Base-by-base conservation (phyloP, 2,329 filamentous ascomycete species). In the Rosellinia necatrix region DNA sequence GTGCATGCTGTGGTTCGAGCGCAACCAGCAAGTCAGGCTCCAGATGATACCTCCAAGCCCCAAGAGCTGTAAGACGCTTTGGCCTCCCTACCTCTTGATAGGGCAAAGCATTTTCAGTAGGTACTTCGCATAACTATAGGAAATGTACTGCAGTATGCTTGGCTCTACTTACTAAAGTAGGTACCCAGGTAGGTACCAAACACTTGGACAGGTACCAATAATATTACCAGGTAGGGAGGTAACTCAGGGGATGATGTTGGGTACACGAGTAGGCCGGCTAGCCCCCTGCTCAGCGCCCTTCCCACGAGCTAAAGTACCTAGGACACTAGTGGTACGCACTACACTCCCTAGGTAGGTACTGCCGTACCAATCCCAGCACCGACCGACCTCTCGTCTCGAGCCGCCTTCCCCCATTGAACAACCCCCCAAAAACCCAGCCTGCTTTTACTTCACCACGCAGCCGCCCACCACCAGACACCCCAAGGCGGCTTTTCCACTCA, bases 371-470 rank as follows among this genome's bases (percentile, higher is more conserved):
- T n/a, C n/a, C n/a, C n/a, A n/a, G n/a, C n/a, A n/a, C n/a, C n/a
- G n/a, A n/a, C n/a, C n/a, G n/a, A n/a, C 35, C 50, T 30, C 46
- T 32, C 46, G 32, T 12, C 34, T 30, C n/a, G 32, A 46, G 25
- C 19, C 41, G 46, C 50, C 44, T 22, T 17, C 56, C 49, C 49
- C 53, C 38, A 38, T 53, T 53, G 40, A 40, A n/a, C n/a, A 43
- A 19, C 42, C 51, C 58, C 53, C 55, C n/a, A 43, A 19, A 37
- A 49, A 55, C 53, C 55, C 53, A 52, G 61, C 68, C 66, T 67
- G 68, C 71, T 29, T 46, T 41, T 70, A 71, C 72, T 73, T 72
- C 62, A 65, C 67, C 66, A 61, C 62, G 61, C 68, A 71, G 71
- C 69, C 70, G 71, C 70, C 70, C 67, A 57, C 59, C 56, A 56